Evolutionary conservation across 306 rosid species (phyloP).

Genomic region (Bauhinia variegata): DNA sequence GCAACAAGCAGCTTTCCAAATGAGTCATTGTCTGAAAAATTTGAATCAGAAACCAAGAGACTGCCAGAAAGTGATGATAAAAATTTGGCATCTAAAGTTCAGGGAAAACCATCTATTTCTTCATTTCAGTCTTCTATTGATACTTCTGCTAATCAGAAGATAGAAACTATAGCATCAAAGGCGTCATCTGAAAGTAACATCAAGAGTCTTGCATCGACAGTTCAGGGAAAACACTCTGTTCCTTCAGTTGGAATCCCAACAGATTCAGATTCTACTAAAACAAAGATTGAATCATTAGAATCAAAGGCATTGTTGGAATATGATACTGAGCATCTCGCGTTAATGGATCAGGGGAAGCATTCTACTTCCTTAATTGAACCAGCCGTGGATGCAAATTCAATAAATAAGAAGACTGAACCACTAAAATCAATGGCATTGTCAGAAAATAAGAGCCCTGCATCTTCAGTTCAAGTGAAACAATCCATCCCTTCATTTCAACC

Average conservation of each 20-base stretch:
- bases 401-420: conserved; percentile 32
- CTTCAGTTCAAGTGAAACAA: conserved; percentile 35
- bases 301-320: conserved; percentile 14
- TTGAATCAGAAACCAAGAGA: conserved; percentile 2
- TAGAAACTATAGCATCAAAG: conserved; percentile 31
- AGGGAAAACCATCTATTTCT: conserved; percentile 9
- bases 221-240: conserved; percentile 22
- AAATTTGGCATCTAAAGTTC: conserved; percentile 24
- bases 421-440: conserved; percentile 18
- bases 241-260: conserved; percentile 24
- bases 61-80: conserved; percentile 23
- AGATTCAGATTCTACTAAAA: conserved; percentile 14
- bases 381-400: conserved; percentile 28
- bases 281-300: conserved; percentile 30
- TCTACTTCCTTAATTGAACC: conserved; percentile 17
- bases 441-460: conserved; percentile 30
- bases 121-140: conserved; percentile 27
- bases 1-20: conserved; percentile 1
- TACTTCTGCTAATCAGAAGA: conserved; percentile 12
- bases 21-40: conserved; percentile 37
- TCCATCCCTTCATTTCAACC: conserved; percentile 20
- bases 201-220: conserved; percentile 13
- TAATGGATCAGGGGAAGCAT: conserved; percentile 3
- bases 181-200: conserved; percentile 31
- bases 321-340: conserved; percentile 13